Conservation (phyloP, 73 alveolate species). For the Paramecium biaurelia region DNA sequence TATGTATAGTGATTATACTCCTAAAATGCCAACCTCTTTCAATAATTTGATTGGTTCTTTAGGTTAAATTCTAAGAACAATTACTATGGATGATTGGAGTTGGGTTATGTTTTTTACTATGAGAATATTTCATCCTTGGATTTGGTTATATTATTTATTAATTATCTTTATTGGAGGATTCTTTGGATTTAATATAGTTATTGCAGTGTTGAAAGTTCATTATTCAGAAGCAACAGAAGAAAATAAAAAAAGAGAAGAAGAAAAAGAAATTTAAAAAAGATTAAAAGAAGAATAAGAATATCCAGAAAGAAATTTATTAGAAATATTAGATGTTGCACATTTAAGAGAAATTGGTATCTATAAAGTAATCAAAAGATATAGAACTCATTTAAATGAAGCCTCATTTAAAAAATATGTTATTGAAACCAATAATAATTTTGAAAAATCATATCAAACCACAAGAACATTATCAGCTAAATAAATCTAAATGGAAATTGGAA, state of each 20-base stretch:
- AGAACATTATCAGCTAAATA: background rate
- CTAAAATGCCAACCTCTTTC: background rate
- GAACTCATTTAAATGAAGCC: background rate
- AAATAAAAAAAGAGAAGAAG: background rate
- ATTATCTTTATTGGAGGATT: conserved; percentile 35
- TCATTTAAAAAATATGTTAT: background rate
- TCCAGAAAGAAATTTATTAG: background rate
- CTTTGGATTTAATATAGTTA: conserved; percentile 8
- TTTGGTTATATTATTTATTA: background rate
- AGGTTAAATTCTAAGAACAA: background rate
- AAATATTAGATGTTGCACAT: background rate
- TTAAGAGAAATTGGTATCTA: background rate
- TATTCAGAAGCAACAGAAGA: background rate
- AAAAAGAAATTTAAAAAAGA: background rate
- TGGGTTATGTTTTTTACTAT: conserved; percentile 11
- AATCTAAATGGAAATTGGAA: background rate
- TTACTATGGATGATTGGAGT: conserved; percentile 50
- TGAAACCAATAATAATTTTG: background rate
- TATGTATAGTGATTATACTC: background rate
- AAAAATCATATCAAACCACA: background rate
- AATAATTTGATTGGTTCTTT: background rate
- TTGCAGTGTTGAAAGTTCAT: conserved; percentile 22
- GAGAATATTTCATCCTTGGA: background rate
- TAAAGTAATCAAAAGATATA: background rate
- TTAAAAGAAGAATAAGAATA: background rate